A percentile compares a stretch with the other conserved stretches of the same genome.
Evolutionary conservation across 108 stramenopile genomes (phyloP).

Genomic region (Fistulifera pelliculosa): DNA sequence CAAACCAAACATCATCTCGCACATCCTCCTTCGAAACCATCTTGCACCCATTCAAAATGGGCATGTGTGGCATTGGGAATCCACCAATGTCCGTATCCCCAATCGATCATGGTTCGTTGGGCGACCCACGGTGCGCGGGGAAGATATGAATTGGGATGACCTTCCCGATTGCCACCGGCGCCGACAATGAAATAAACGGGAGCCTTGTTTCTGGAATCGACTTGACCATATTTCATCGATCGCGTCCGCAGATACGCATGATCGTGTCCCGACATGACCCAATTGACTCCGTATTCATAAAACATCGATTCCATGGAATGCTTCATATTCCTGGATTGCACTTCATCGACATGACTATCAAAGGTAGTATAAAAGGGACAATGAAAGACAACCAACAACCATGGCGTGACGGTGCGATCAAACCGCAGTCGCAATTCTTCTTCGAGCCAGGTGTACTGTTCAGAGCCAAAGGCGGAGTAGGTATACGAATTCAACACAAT

Average conservation of each 20-base stretch:
- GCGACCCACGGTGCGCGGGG: slow-evolving; percentile 78
- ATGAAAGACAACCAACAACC: slow-evolving; percentile 76
- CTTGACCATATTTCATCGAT: slow-evolving; percentile 32
- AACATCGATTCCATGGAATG: slow-evolving; percentile 76
- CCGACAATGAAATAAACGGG: slow-evolving; percentile 88
- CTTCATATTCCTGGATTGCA: slow-evolving; percentile 22
- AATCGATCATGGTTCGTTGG: slow-evolving; percentile 64
- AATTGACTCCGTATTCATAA: slow-evolving; percentile 63
- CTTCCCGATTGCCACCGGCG: slow-evolving; percentile 85
- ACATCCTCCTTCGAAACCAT: slow-evolving; percentile 19
- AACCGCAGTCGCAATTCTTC: slow-evolving; percentile 23
- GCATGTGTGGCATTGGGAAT: slow-evolving; percentile 70
- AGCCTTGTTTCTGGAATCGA: slow-evolving; percentile 18
- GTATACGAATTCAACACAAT: slow-evolving; percentile 75
- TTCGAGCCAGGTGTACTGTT: slow-evolving; percentile 64
- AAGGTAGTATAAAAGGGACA: slow-evolving; percentile 80
- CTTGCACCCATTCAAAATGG: slow-evolving; percentile 52
- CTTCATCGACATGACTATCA: slow-evolving; percentile 49
- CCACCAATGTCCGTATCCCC: slow-evolving; percentile 74
- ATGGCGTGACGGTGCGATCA: slow-evolving; percentile 61
- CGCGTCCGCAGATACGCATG: slow-evolving; percentile 84
- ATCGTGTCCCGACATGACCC: slow-evolving; percentile 84
- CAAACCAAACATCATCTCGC: slow-evolving; percentile 21
- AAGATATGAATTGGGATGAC: slow-evolving; percentile 45
- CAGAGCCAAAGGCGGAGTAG: slow-evolving; percentile 25